Evolutionary conservation across 495 filamentous ascomycete genomes (phyloP).

Genomic region (Amniculicola lignicola): DNA sequence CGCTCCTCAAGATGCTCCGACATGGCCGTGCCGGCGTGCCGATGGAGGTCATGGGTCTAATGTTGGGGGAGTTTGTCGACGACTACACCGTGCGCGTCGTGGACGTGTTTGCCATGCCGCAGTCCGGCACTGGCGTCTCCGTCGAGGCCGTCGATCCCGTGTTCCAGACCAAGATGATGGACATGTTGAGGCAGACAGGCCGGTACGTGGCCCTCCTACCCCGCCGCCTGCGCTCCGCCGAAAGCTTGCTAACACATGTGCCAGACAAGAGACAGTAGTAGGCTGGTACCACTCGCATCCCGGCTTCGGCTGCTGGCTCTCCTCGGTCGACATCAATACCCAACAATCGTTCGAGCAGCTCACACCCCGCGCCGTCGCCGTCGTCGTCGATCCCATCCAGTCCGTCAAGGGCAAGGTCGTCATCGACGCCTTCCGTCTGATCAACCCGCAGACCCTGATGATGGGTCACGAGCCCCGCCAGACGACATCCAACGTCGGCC

Average conservation of each 20-base stretch:
- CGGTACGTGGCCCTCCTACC: conserved; percentile 63
- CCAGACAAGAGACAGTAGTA: conserved; percentile 89
- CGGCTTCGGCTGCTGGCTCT: conserved; percentile 98
- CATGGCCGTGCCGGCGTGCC: conserved; percentile 96
- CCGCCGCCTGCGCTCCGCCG: background rate
- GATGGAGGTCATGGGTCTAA: conserved; percentile 99
- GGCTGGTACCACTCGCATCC: conserved; percentile 99
- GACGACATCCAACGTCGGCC: conserved; percentile 94
- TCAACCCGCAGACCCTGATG: conserved; percentile 98
- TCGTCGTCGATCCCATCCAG: conserved; percentile 97
- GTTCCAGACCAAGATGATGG: conserved; percentile 99
- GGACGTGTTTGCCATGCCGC: conserved; percentile 99
- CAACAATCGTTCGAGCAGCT: conserved; percentile 99
- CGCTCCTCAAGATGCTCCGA: conserved; percentile 95
- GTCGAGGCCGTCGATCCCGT: conserved; percentile 98
- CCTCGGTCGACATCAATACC: conserved; percentile 98
- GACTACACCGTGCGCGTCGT: conserved; percentile 97
- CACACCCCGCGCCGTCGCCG: conserved; percentile 90
- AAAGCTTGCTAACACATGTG: background rate
- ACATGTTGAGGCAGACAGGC: conserved; percentile 96
- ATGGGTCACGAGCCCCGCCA: conserved; percentile 98
- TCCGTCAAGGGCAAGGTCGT: conserved; percentile 99
- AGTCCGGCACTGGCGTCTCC: conserved; percentile 95
- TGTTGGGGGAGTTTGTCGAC: conserved; percentile 98
- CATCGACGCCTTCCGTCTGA: conserved; percentile 97